Evolutionary conservation across 2,329 filamentous ascomycete genomes (phyloP).

Genomic region (Venturia effusa): DNA sequence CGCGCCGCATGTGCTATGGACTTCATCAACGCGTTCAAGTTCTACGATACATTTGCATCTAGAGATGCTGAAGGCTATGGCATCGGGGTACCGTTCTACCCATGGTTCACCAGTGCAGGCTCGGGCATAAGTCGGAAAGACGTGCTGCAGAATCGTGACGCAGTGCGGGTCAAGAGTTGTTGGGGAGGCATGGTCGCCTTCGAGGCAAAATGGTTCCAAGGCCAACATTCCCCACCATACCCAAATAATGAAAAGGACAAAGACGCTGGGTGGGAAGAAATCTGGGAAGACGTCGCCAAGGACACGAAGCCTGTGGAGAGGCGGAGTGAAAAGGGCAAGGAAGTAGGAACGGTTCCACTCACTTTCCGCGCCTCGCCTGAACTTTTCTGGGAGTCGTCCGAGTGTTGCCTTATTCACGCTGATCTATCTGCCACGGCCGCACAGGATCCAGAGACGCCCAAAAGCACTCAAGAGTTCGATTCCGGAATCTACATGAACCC

Average conservation of each 20-base stretch:
- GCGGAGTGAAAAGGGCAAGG: background rate
- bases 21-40: conserved; percentile 55
- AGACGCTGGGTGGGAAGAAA: background rate
- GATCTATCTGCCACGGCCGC: conserved; percentile 22
- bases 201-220: conserved; percentile 49
- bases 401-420: conserved; percentile 38
- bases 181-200: conserved; percentile 70
- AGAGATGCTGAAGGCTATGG: conserved; percentile 55
- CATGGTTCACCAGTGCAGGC: conserved; percentile 50
- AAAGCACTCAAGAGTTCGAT: conserved; percentile 5
- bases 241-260: conserved; percentile 10
- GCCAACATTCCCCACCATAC: conserved; percentile 17
- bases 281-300: background rate
- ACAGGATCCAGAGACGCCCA: background rate
- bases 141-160: conserved; percentile 49
- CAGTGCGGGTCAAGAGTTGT: conserved; percentile 61
- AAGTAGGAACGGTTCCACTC: conserved; percentile 23
- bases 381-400: conserved; percentile 35
- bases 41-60: conserved; percentile 65
- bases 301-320: background rate
- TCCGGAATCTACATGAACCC: conserved; percentile 63
- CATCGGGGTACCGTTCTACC: conserved; percentile 55
- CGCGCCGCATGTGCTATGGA: conserved; percentile 62
- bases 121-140: conserved; percentile 45
- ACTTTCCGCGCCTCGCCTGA: conserved; percentile 33